Conservation (phyloP, 2,329 filamentous ascomycete genomes). For the Fusarium oxysporum region DNA sequence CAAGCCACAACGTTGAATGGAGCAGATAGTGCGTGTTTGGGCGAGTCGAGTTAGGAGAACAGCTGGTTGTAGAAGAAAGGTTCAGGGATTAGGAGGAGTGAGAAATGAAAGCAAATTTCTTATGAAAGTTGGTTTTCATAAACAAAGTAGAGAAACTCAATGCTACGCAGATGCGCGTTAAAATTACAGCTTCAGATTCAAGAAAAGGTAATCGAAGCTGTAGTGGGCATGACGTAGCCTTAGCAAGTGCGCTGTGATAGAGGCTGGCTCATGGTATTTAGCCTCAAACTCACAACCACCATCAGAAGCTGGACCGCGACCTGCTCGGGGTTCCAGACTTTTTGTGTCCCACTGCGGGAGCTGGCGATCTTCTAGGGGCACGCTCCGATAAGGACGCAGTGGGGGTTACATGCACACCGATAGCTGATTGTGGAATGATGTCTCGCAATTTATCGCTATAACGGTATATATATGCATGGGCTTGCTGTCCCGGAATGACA, state of each 20-base stretch:
- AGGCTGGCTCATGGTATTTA: slow-evolving; percentile 25
- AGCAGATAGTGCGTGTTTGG: slow-evolving; percentile 23
- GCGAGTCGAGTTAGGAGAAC: not conserved
- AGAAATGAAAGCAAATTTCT: not conserved
- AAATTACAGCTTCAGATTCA: slow-evolving; percentile 17
- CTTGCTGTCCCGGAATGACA: slow-evolving; percentile 23
- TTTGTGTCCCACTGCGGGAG: slow-evolving; percentile 36
- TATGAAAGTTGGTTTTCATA: not conserved
- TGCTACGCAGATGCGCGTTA: not conserved
- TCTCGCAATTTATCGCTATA: slow-evolving; percentile 6
- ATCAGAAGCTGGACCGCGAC: slow-evolving; percentile 7
- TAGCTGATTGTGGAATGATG: slow-evolving; percentile 27
- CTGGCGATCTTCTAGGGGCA: slow-evolving; percentile 25
- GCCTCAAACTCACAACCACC: slow-evolving; percentile 2
- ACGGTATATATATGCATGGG: slow-evolving; percentile 4
- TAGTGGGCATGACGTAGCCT: slow-evolving; percentile 29
- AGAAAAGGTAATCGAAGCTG: slow-evolving; percentile 9
- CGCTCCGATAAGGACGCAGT: slow-evolving; percentile 20
- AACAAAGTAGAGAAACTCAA: not conserved
- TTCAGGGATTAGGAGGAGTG: slow-evolving; percentile 10
- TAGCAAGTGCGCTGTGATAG: slow-evolving; percentile 32
- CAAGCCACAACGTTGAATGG: slow-evolving; percentile 37
- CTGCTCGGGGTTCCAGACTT: slow-evolving; percentile 35
- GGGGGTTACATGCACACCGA: slow-evolving; percentile 44
- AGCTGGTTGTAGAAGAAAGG: slow-evolving; percentile 4